phyloP scores from a whole-genome alignment of 2,329 filamentous ascomycete genomes.

The Fusarium heterosporum region DNA sequence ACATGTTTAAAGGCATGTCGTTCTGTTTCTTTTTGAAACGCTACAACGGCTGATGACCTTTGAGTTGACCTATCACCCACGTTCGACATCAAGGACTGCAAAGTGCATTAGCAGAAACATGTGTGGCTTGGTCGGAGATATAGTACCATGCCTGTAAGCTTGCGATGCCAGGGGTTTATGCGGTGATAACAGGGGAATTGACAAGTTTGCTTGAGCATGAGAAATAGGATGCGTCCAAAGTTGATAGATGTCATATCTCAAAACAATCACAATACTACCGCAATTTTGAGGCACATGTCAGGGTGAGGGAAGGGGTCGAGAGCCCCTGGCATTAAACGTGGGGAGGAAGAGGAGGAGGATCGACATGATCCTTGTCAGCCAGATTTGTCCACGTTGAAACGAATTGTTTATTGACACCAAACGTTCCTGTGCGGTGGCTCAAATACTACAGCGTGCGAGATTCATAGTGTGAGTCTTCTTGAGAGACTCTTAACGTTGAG shows the following conservation, averaged over 20 bases:
- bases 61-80: neutral
- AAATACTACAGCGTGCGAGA: neutral
- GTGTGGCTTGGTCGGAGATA: neutral
- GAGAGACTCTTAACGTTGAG: neutral
- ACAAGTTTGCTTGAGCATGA: neutral
- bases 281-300: neutral
- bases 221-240: conserved; percentile 4
- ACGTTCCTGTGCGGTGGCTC: neutral
- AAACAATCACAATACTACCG: neutral
- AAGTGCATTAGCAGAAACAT: neutral
- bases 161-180: neutral
- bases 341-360: conserved; percentile 34
- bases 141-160: neutral
- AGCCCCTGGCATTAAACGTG: conserved; percentile 26
- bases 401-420: neutral
- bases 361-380: conserved; percentile 32
- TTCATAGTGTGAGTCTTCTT: neutral
- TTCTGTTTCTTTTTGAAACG: conserved; percentile 10
- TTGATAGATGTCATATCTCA: neutral
- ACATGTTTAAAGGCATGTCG: neutral
- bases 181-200: neutral
- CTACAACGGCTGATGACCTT: neutral
- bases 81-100: neutral
- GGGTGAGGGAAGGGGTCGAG: conserved; percentile 11
- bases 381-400: neutral